These are phyloP conservation scores for Helichrysum umbraculigerum DNA, from an alignment of 129 eudicot genomes.

Conservation along the genomic window DNA sequence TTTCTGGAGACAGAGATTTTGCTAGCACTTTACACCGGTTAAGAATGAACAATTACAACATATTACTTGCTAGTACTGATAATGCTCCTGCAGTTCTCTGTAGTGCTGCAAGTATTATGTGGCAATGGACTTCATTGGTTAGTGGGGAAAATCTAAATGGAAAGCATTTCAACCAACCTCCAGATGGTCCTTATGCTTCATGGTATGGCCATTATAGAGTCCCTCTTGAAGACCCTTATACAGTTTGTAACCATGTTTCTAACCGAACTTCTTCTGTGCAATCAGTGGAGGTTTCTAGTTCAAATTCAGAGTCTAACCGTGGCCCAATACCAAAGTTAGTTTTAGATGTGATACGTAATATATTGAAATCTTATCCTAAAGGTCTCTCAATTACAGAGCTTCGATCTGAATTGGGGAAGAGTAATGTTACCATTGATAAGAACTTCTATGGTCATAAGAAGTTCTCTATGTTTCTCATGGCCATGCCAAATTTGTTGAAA, in stretches of 20 bases:
- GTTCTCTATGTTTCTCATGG: slow-evolving; percentile 60
- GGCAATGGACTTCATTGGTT: slow-evolving; percentile 84
- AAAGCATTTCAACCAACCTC: slow-evolving; percentile 93
- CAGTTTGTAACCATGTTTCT: slow-evolving; percentile 33
- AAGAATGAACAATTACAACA: slow-evolving; percentile 88
- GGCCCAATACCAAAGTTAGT: slow-evolving; percentile 65
- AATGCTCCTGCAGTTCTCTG: slow-evolving; percentile 79
- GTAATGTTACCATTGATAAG: slow-evolving; percentile 51
- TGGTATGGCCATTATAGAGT: slow-evolving; percentile 84
- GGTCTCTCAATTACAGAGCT: slow-evolving; percentile 61
- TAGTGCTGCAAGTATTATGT: slow-evolving; percentile 97
- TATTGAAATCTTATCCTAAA: slow-evolving; percentile 54
- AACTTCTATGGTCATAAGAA: slow-evolving; percentile 71
- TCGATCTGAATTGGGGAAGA: slow-evolving; percentile 51
- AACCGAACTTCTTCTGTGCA: slow-evolving; percentile 39
- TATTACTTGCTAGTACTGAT: slow-evolving; percentile 80
- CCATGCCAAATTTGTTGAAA: slow-evolving; percentile 72
- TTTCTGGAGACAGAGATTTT: slow-evolving; percentile 86
- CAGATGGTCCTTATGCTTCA: slow-evolving; percentile 87
- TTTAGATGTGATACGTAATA: slow-evolving; percentile 44
- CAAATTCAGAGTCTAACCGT: slow-evolving; percentile 37
- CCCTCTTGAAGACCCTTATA: slow-evolving; percentile 86
- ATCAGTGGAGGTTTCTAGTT: slow-evolving; percentile 35
- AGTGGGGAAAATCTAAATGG: slow-evolving; percentile 72
- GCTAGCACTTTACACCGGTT: slow-evolving; percentile 80